Evolutionary conservation across 2,329 filamentous ascomycete species (phyloP), one percentile per base, ranked within the genome.

Genomic region (Aspergillus sp.): DNA sequence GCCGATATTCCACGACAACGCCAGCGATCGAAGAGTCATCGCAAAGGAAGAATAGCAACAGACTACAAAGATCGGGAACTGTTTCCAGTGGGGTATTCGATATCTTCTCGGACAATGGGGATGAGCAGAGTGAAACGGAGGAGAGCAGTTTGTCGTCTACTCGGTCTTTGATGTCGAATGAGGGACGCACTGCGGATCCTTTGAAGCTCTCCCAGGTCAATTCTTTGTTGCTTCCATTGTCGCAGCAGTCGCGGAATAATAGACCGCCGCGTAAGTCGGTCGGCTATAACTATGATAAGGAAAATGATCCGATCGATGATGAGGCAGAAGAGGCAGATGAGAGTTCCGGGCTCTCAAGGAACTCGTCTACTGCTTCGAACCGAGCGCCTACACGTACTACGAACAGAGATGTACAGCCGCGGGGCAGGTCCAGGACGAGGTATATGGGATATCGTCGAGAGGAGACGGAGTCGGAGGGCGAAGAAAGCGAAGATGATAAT

Each of bases 241-340:
- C 68, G 17, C 68, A 67, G 27, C 66, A 63, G 19, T 66, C 68
- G 23, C 65, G 67, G 17, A 62, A 62, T 38, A 64, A 62, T 38
- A 64, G 67, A 47, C 65, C 64, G 17, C 64, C 60, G 13, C 59
- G 65, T 49, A 75, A 72, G 61, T 64, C 68, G 57, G 68, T 71
- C 56, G 66, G 65, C 6, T 68, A 70, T 49, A 71, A 75, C 50
- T 75, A 74, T 49, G 70, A 71, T 42, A 74, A 75, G 62, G 73
- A 77, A 38, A 72, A 74, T 41, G 72, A 75, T n/a, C 64, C 70
- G 4, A 60, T 66, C 13, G 73, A 73, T 51, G 64, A 70, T 6
- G 66, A 64, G 39, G 32, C 32, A 36, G 61, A 63, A 10, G 64
- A 66, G 44, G 59, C 64, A 8, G 59, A 66, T 38, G 54, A 61